These are phyloP conservation scores for Allium cepa DNA, from an alignment of 106 monocot species.

Conservation along the genomic window DNA sequence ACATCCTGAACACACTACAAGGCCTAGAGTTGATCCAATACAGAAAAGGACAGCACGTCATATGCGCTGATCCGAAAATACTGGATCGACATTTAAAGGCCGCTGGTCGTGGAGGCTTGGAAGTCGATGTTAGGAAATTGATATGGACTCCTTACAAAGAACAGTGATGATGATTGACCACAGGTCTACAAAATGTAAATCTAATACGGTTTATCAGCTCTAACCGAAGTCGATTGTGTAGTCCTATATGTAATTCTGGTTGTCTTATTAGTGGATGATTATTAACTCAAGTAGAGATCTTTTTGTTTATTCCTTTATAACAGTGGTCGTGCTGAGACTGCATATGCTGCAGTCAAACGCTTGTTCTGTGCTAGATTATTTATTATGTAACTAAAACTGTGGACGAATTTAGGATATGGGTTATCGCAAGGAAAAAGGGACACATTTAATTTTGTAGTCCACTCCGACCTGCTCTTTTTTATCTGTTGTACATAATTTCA, in stretches of 20 bases:
- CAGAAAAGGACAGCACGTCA: constrained; percentile 58
- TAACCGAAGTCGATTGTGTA: neutral
- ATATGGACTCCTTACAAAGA: constrained; percentile 64
- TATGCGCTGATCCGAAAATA: constrained; percentile 54
- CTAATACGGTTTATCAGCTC: neutral
- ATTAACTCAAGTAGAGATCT: too few relatives aligned
- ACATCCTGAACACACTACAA: constrained; percentile 47
- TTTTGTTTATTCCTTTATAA: too few relatives aligned
- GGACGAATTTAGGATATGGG: too few relatives aligned
- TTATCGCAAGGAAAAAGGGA: too few relatives aligned
- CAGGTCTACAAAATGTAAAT: neutral
- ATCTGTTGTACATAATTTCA: too few relatives aligned
- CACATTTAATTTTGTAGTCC: too few relatives aligned
- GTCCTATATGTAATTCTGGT: neutral
- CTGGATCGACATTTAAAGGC: constrained; percentile 64
- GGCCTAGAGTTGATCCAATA: constrained; percentile 55
- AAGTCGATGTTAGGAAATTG: constrained; percentile 57
- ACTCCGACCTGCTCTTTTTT: too few relatives aligned
- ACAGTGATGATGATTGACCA: constrained; percentile 11
- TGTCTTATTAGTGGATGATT: too few relatives aligned
- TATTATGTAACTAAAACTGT: too few relatives aligned
- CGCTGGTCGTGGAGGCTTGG: constrained; percentile 44
- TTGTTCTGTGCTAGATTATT: too few relatives aligned
- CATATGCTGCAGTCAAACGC: too few relatives aligned
- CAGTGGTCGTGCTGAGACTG: too few relatives aligned